Percentiles rank a stretch among this genome's conserved stretches.
Evolutionary conservation across 2,329 filamentous ascomycete genomes (phyloP).

Genomic region (Colletotrichum kahawae): DNA sequence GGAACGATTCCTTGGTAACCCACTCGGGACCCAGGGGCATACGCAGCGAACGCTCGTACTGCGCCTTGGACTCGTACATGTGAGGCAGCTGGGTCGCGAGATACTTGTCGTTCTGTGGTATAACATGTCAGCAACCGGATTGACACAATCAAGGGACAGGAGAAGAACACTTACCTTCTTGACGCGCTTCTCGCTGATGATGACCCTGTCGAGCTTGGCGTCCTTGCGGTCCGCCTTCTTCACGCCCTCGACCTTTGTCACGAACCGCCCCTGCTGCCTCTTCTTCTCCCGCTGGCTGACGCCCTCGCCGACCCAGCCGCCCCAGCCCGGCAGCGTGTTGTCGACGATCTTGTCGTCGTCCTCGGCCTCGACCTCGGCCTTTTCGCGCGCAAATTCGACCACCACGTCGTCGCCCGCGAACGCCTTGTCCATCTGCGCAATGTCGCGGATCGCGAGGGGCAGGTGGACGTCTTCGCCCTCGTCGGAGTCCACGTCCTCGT

Average conservation of each 20-base stretch:
- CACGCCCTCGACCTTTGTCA: conserved; percentile 74
- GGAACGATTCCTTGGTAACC: conserved; percentile 95
- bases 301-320: conserved; percentile 86
- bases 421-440: conserved; percentile 77
- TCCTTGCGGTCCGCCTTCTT: conserved; percentile 82
- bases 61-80: conserved; percentile 83
- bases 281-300: conserved; percentile 73
- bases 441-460: conserved; percentile 63
- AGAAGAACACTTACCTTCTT: conserved; percentile 71
- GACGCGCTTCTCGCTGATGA: conserved; percentile 88
- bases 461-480: conserved; percentile 52
- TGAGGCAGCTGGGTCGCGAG: conserved; percentile 84
- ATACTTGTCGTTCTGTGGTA: conserved; percentile 77
- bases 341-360: conserved; percentile 86
- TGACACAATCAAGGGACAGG: background rate
- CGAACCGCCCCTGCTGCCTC: conserved; percentile 64
- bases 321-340: conserved; percentile 92
- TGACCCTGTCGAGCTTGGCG: conserved; percentile 80
- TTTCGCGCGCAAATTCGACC: conserved; percentile 81
- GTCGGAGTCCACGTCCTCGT: conserved; percentile 39
- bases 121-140: background rate
- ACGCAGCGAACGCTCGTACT: conserved; percentile 89
- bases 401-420: conserved; percentile 90
- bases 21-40: conserved; percentile 92
- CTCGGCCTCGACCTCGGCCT: conserved; percentile 70